These are phyloP conservation scores for Meredithiella fracta DNA, from an alignment of 2,329 filamentous ascomycete species.

Conservation along the genomic window DNA sequence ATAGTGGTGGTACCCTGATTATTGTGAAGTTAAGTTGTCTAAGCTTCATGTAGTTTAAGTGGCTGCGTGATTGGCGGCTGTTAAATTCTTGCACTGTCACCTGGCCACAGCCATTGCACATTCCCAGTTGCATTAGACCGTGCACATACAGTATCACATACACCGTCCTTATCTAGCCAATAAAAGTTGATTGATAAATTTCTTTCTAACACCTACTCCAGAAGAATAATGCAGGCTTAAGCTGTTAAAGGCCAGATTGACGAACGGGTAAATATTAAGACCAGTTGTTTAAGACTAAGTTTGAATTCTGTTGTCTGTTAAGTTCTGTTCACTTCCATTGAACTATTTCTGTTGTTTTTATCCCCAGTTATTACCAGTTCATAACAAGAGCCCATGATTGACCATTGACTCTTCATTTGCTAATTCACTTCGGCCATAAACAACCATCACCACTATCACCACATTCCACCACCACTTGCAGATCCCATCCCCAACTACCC, in stretches of 20 bases:
- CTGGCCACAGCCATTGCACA: too few species aligned
- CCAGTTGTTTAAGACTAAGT: too few species aligned
- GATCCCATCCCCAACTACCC: neutral
- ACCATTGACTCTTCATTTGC: too few species aligned
- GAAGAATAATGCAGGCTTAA: neutral
- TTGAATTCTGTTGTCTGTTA: too few species aligned
- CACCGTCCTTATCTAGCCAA: neutral
- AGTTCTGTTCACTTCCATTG: neutral
- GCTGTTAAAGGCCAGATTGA: constrained; percentile 13
- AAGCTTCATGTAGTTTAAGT: neutral
- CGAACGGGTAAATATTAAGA: neutral
- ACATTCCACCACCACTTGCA: neutral
- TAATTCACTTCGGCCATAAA: too few species aligned
- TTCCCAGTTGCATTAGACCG: neutral
- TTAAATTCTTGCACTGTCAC: too few species aligned
- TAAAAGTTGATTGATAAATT: neutral
- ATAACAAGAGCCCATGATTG: too few species aligned
- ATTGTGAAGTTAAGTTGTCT: too few species aligned
- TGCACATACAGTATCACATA: neutral
- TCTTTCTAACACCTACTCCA: neutral
- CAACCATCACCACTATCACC: too few species aligned
- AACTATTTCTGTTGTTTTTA: neutral
- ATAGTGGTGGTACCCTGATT: too few species aligned
- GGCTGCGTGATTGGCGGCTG: too few species aligned
- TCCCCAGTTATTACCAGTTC: too few species aligned